These are phyloP conservation scores for Rhodotorula sp. DNA, from an alignment of 1,284 basidiomycete genomes.

Conservation along the genomic window DNA sequence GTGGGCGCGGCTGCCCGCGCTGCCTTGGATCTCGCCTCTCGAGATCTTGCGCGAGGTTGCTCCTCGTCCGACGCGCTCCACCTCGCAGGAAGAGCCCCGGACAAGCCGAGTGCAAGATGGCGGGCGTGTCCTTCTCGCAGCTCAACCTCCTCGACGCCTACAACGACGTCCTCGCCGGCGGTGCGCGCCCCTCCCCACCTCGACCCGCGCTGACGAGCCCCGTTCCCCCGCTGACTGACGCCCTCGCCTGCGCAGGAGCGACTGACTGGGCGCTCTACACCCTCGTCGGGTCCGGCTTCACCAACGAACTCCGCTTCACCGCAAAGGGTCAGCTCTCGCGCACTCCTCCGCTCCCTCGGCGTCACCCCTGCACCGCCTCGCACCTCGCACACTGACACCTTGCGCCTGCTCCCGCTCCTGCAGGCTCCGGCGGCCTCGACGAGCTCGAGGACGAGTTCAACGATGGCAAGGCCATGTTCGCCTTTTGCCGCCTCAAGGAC, in stretches of 20 bases:
- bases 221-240: not conserved
- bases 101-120: not conserved
- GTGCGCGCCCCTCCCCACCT: slow-evolving; percentile 2
- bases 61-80: not conserved
- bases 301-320: slow-evolving; percentile 40
- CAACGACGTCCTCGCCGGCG: slow-evolving; percentile 12
- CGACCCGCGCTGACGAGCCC: not conserved
- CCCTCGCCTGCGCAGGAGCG: not conserved
- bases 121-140: slow-evolving; percentile 14
- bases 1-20: too few relatives aligned
- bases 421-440: slow-evolving; percentile 79
- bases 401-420: not conserved
- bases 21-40: not conserved
- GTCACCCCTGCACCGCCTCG: not conserved
- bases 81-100: not conserved
- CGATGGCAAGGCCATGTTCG: slow-evolving; percentile 77
- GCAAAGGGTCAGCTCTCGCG: slow-evolving; percentile 18
- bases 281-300: slow-evolving; percentile 31
- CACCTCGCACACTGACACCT: not conserved
- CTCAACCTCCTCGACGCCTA: slow-evolving; percentile 21
- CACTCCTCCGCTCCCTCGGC: not conserved
- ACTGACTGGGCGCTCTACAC: slow-evolving; percentile 40
- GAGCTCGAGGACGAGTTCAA: slow-evolving; percentile 92
- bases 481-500: slow-evolving; percentile 84
- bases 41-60: not conserved